Evolutionary conservation across 164 flowering plant genomes (phyloP).

Genomic region (Magnolia kwangsiensis): DNA sequence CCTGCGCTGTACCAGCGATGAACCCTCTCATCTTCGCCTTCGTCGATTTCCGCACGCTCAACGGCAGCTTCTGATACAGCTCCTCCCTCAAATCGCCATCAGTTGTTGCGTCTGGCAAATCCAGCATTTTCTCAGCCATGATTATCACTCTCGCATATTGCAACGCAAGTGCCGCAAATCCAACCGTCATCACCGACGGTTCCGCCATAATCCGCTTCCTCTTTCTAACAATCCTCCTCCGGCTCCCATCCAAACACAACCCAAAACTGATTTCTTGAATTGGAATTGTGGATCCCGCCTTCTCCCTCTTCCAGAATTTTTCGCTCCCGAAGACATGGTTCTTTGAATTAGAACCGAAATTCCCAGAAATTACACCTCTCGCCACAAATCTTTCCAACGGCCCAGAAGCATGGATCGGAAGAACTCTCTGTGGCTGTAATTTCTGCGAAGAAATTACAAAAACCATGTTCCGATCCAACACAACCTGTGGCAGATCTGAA

Average conservation of each 20-base stretch:
- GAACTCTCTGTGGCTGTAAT: not conserved
- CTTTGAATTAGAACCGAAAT: slow-evolving; percentile 31
- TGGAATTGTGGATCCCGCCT: not conserved
- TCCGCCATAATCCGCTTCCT: not conserved
- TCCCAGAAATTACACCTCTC: not conserved
- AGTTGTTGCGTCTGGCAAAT: slow-evolving; percentile 21
- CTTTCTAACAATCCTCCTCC: not conserved
- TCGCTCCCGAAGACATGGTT: not conserved
- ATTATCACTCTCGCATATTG: slow-evolving; percentile 69
- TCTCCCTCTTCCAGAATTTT: not conserved
- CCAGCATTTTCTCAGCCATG: slow-evolving; percentile 36
- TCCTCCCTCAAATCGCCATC: slow-evolving; percentile 30
- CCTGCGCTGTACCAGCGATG: slow-evolving; percentile 7
- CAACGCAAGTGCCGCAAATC: slow-evolving; percentile 59
- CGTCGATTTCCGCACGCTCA: slow-evolving; percentile 30
- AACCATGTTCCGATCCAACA: slow-evolving; percentile 1
- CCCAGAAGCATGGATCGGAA: not conserved
- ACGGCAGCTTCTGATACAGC: slow-evolving; percentile 63
- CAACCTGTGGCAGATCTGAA: slow-evolving; percentile 23
- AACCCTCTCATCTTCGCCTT: slow-evolving; percentile 39
- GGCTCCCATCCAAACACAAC: not conserved
- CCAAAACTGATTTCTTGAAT: not conserved
- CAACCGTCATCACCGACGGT: slow-evolving; percentile 53
- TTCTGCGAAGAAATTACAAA: slow-evolving; percentile 3
- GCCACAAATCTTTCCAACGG: not conserved